Base-by-base conservation (phyloP, 306 rosid genomes). In the Citrullus mucosospermus region DNA sequence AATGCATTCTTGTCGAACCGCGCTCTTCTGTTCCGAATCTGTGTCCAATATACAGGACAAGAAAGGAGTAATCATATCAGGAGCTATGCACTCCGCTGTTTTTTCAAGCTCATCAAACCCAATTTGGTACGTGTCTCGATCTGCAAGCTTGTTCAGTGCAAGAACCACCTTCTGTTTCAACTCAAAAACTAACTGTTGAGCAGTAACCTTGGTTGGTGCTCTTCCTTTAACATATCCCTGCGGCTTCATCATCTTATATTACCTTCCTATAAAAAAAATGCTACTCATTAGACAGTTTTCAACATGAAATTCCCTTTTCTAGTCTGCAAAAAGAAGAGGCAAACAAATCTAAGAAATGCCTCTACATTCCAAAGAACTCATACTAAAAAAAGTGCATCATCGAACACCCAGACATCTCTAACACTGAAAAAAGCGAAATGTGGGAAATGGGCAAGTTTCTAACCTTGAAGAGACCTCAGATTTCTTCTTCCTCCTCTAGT, bases 91-190 rank as follows among this genome's bases (percentile, higher is more conserved):
- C 20, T 88, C 86, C 0, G 87, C 89, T 8, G 81, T 82, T 30
- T 85, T 81, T n/a, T 93, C 86, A 0, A 93, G 92, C 76, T 93
- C 92, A 3, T 90, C 90, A 3, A 84, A 82, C 12, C 92, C 98
- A 50, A 90, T 80, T 25, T 90, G 96, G 61, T 84, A 88, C 7
- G 98, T 93, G 59, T 93, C 98, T 8, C 97, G 84, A 80, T 93
- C 98, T 0, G 93, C 88, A 17, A 93, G 88, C 85, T 93, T 93
- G 90, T 87, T 91, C 59, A 91, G 76, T 0, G 97, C 93, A 13
- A 20, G 13, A 7, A 83, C 82, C 69, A 88, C 87, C 82, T 88
- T 84, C 13, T 90, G 90, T 44, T 90, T 91, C 3, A 91, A 84
- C 85, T 91, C 93, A 15, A 87, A 85, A 25, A 36, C 76, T 71